Base-by-base conservation (phyloP, 306 rosid genomes). In the Vicia faba region DNA sequence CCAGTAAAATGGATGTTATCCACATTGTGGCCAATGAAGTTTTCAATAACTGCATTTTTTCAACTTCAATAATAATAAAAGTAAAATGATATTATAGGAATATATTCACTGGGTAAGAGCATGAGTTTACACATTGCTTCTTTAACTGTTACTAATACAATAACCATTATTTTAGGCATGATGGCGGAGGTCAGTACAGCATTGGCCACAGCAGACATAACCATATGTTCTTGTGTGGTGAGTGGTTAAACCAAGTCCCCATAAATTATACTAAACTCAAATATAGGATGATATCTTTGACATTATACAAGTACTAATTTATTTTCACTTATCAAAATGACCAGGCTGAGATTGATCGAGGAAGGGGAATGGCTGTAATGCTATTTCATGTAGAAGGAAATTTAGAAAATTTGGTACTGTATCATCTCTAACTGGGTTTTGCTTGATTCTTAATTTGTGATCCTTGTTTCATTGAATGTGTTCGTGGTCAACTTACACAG, bases 311-410 rank as follows among this genome's bases (percentile, higher is more conserved):
- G 20, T 54, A 38, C 44, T 33, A 19, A 66, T 81, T 43, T 55
- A 69, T 45, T 66, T 72, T 69, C 73, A 55, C 61, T 65, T 73
- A 49, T 74, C 29, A n/a, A 83, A n/a, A n/a, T 78, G 77, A 60
- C 74, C 95, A 95, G 99, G 96, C 99, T 23, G 99, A 95, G 92
- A 86, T 95, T 48, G 97, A 95, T 46, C 79, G 90, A 74, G 95
- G 96, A 78, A 86, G 96, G 80, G 96, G 96, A 80, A 77, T 90
- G 82, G 96, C 89, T 48, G 96, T 90, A 68, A 85, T 90, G 96
- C 69, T 95, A 75, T 90, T 86, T 82, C 95, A 95, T 23, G 62
- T 95, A 13, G 97, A 95, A 61, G 93, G 92, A 77, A 77, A 75
- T 41, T n/a, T 78, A 57, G 96, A 88, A 68, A 83, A 69, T 69